Evolutionary conservation across 148 eudicot genomes (phyloP), one percentile per base, ranked within the genome.

Genomic region (Bassia scoparia): DNA sequence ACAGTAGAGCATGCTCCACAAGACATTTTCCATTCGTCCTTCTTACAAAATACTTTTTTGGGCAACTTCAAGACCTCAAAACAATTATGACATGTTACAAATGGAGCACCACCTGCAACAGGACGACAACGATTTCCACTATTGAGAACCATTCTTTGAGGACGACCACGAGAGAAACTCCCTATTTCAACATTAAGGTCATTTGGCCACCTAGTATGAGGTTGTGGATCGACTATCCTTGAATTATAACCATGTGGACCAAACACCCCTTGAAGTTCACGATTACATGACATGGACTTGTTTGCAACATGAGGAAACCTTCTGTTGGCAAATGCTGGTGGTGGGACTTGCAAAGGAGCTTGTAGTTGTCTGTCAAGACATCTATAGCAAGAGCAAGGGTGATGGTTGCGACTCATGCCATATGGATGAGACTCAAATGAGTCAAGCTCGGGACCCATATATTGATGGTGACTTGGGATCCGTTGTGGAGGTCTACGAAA

Each of bases 41-140:
- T 85, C 62, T 83, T 81, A 62, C 38, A 49, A 55, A 84, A 46
- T 16, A 76, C 74, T 75, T 69, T 87, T 82, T 84, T 87, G 17
- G 99, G 95, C 49, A 92, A 60, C 78, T 87, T 81, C 27, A 96
- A 84, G 83, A 92, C 74, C 83, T 90, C 88, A 43, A 87, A 86
- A 85, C 99, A 96, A 54, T 87, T 88, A 69, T 78, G 76, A 80
- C 99, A 96, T 26, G 88, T 75, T 18, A 96, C 68, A 54, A 96
- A 89, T 10, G 99, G 99, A 43, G 99, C 87, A 49, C 95, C 99
- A 30, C 92, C 92, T 54, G 89, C 94, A 43, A 92, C 49, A 15
- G 99, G 92, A 60, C 49, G 83, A 78, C 84, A 87, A 44, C 31
- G 83, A 33, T 77, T 76, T 41, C 84, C 89, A 52, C 84, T 75